Evolutionary conservation across 2,329 filamentous ascomycete species (phyloP).

Genomic region (Fusarium foetens): DNA sequence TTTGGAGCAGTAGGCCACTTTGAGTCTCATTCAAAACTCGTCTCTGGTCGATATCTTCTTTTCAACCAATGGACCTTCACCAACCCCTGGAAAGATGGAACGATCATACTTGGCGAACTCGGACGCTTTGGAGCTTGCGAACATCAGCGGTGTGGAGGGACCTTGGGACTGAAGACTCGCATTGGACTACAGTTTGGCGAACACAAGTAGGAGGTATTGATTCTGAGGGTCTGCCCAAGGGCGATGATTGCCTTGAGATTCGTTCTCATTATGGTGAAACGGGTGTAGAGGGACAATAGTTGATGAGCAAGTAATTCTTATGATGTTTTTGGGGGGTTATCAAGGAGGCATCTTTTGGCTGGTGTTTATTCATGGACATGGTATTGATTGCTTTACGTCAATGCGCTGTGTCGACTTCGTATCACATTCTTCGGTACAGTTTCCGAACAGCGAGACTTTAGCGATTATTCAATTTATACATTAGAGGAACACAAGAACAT

Average conservation of each 20-base stretch:
- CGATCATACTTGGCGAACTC: not conserved
- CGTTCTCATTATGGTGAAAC: not conserved
- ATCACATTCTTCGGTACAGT: not conserved
- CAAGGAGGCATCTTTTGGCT: not conserved
- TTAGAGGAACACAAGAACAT: not conserved
- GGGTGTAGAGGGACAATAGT: not conserved
- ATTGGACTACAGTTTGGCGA: not conserved
- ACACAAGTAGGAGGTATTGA: not conserved
- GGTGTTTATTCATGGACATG: not conserved
- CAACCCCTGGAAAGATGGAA: not conserved
- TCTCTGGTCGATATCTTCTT: conserved; percentile 6
- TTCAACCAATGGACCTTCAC: not conserved
- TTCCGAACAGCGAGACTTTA: not conserved
- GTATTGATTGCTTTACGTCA: not conserved
- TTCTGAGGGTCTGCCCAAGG: no score
- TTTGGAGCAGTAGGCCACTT: not conserved
- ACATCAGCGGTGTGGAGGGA: conserved; percentile 15
- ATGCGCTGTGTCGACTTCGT: not conserved
- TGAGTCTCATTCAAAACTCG: not conserved
- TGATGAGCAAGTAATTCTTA: not conserved
- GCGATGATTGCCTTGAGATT: not conserved
- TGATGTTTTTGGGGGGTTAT: not conserved
- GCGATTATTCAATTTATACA: not conserved
- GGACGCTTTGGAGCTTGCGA: not conserved
- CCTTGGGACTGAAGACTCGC: not conserved